Conservation (phyloP, 441 rosid species). For the Croton setiger region DNA sequence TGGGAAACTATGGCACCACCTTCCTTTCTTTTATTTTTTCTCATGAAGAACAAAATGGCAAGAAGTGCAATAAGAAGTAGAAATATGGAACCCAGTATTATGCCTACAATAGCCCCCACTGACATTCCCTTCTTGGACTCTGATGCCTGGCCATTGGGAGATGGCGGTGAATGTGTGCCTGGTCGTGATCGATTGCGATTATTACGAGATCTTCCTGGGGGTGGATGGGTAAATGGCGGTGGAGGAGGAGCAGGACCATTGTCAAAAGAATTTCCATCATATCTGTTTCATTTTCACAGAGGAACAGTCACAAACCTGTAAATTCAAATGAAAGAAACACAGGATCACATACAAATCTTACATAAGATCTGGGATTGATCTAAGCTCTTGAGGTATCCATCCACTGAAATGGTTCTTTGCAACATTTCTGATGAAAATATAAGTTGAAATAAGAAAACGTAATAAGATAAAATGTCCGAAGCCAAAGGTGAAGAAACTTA, state of each 20-base stretch:
- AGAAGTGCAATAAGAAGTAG: constrained; percentile 45
- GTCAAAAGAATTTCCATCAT: constrained; percentile 75
- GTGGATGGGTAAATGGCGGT: constrained; percentile 54
- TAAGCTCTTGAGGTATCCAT: constrained; percentile 80
- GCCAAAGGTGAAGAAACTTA: constrained; percentile 39
- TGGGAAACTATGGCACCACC: constrained; percentile 44
- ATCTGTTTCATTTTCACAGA: constrained; percentile 48
- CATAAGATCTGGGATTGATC: constrained; percentile 62
- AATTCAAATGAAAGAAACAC: constrained; percentile 9
- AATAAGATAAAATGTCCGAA: background rate
- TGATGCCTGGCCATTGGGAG: constrained; percentile 36
- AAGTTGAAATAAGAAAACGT: constrained; percentile 20
- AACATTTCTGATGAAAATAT: constrained; percentile 60
- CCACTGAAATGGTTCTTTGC: constrained; percentile 88
- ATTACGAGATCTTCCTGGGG: constrained; percentile 42
- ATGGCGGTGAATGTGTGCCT: constrained; percentile 29
- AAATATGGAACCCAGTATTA: constrained; percentile 56
- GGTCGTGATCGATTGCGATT: constrained; percentile 47
- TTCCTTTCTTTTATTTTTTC: constrained; percentile 48
- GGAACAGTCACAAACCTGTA: constrained; percentile 12
- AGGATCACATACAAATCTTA: constrained; percentile 32
- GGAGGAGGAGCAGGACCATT: constrained; percentile 78
- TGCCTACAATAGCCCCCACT: constrained; percentile 60
- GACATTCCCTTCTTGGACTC: constrained; percentile 49
- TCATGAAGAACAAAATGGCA: constrained; percentile 44